Percentiles rank a stretch among this genome's conserved stretches.
These are phyloP conservation scores for Penicillium ochrochloron DNA, from an alignment of 495 filamentous ascomycete species.

Conservation along the genomic window DNA sequence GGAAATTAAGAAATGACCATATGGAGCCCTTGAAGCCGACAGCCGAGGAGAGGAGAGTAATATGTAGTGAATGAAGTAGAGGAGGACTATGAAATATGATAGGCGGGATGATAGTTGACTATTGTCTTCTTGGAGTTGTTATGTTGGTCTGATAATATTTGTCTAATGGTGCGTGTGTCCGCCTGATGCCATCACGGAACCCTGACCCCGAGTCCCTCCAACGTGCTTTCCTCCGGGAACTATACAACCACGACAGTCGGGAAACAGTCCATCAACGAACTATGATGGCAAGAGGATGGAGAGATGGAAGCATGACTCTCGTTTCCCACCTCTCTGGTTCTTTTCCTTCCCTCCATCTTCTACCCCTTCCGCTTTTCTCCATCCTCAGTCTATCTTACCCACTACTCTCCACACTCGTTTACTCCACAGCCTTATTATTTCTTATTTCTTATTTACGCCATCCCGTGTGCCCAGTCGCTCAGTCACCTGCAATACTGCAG, in stretches of 20 bases:
- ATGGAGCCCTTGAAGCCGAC: conserved; percentile 11
- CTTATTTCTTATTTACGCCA: conserved; percentile 33
- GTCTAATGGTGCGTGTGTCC: conserved; percentile 12
- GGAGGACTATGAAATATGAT: not conserved
- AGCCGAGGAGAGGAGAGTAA: conserved; percentile 6
- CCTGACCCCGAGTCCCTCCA: conserved; percentile 9
- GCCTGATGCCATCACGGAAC: conserved; percentile 32
- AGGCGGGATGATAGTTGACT: not conserved
- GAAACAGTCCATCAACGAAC: not conserved
- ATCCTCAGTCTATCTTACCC: not conserved
- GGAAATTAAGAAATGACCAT: conserved; percentile 6
- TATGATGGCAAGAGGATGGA: not conserved
- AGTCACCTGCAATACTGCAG: conserved; percentile 28
- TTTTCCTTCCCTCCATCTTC: conserved; percentile 11
- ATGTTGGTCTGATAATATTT: not conserved
- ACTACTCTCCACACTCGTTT: not conserved
- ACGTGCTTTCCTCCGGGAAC: conserved; percentile 11
- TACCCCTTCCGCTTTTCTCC: not conserved
- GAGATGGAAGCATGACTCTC: not conserved
- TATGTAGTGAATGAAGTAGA: not conserved
- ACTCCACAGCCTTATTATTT: conserved; percentile 24
- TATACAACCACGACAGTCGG: not conserved
- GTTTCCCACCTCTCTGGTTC: not conserved
- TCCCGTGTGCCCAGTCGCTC: conserved; percentile 28
- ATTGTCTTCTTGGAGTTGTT: not conserved